These are phyloP conservation scores for Xylaria cubensis DNA, from an alignment of 495 filamentous ascomycete species.

Conservation along the genomic window DNA sequence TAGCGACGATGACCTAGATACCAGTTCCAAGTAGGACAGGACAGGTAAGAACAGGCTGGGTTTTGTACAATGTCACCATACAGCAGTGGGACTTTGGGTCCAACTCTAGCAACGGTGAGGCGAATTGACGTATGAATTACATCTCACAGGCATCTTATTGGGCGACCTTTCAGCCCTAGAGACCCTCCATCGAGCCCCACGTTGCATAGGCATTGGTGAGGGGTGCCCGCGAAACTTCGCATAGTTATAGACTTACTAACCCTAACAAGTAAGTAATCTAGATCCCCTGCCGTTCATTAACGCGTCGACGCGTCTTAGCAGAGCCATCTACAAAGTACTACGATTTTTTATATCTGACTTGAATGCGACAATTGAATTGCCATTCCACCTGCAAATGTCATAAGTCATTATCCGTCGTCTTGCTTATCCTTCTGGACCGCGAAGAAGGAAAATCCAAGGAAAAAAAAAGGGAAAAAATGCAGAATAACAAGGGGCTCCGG, in stretches of 20 bases:
- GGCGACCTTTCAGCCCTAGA: neutral
- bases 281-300: slow-evolving; percentile 32
- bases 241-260: neutral
- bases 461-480: slow-evolving; percentile 25
- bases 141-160: neutral
- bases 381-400: neutral
- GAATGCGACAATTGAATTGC: neutral
- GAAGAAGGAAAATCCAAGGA: neutral
- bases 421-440: neutral
- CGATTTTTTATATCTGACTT: neutral
- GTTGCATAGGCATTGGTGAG: slow-evolving; percentile 14
- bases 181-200: neutral
- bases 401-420: neutral
- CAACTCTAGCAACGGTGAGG: neutral
- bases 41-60: neutral
- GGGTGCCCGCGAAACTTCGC: neutral
- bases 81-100: neutral
- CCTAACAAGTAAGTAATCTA: no score
- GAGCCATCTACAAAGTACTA: neutral
- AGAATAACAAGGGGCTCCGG: slow-evolving; percentile 38
- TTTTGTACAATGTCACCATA: neutral
- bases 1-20: slow-evolving; percentile 20
- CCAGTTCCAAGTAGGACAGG: neutral
- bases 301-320: slow-evolving; percentile 35
- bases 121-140: slow-evolving; percentile 3